A percentile compares a stretch with the other conserved stretches of the same genome.
phyloP scores from a whole-genome alignment of 768 basidiomycete species.

The Lyophyllum shimeji region DNA sequence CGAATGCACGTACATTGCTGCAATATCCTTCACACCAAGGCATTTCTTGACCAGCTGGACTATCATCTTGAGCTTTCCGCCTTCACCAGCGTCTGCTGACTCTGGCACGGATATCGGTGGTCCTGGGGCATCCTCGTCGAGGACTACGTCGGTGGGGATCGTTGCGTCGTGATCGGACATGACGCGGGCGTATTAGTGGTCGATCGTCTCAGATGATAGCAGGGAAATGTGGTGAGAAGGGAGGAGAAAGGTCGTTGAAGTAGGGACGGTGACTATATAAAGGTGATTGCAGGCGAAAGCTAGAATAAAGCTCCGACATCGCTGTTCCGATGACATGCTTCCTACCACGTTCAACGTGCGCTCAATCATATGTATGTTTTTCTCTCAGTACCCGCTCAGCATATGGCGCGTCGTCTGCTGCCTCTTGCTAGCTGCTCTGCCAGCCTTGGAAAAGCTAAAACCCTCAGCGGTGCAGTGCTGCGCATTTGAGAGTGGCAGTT shows the following conservation, averaged over 20 bases:
- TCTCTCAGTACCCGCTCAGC: not conserved
- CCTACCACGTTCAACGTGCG: constrained; percentile 9
- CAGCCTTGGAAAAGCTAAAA: no score
- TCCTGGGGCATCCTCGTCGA: constrained; percentile 52
- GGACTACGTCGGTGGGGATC: constrained; percentile 1
- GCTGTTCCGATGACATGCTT: not conserved
- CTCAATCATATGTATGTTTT: not conserved
- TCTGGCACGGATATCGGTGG: constrained; percentile 71
- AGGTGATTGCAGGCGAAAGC: constrained; percentile 6
- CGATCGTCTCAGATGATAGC: not conserved
- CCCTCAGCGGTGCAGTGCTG: no score
- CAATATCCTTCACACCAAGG: constrained; percentile 93
- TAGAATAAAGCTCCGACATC: constrained; percentile 1
- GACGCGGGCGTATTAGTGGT: constrained; percentile 2
- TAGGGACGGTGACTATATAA: constrained; percentile 6
- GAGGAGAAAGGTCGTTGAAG: not conserved
- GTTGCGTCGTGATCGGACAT: constrained; percentile 16
- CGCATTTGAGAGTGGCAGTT: no score
- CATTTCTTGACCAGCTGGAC: constrained; percentile 88
- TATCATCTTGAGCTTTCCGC: constrained; percentile 93
- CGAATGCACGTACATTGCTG: constrained; percentile 69
- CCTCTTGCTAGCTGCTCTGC: not conserved
- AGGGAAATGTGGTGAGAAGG: not conserved
- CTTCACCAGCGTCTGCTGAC: constrained; percentile 72
- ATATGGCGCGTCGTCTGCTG: not conserved